Percentiles rank a stretch among this genome's conserved stretches.
These are phyloP conservation scores for Monascus purpureus DNA, from an alignment of 495 filamentous ascomycete genomes.

Conservation along the genomic window DNA sequence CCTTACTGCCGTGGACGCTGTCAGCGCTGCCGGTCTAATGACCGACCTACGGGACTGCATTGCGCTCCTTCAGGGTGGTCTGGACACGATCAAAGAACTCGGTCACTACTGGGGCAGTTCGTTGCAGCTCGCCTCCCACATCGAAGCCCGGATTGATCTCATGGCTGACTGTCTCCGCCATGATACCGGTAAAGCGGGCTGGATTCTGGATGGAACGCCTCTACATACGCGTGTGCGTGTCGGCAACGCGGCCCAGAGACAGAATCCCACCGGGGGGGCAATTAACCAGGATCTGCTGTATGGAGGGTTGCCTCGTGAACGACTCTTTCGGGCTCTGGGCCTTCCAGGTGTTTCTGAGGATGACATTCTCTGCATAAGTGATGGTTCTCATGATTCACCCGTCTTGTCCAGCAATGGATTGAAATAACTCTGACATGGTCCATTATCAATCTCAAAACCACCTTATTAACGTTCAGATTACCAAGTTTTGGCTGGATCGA, in stretches of 20 bases:
- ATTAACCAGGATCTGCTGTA: conserved; percentile 23
- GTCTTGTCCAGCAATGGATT: no score
- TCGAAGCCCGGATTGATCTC: conserved; percentile 16
- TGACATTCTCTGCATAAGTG: no score
- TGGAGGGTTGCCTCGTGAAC: conserved; percentile 17
- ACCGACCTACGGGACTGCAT: conserved; percentile 28
- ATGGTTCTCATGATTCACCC: no score
- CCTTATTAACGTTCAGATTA: no score
- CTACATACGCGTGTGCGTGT: conserved; percentile 20
- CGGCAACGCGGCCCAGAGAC: conserved; percentile 9
- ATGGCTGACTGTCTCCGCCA: conserved; percentile 13
- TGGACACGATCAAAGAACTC: conserved; percentile 23
- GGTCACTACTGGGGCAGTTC: conserved; percentile 20
- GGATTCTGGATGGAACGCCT: conserved; percentile 15
- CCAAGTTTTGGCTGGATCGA: no score
- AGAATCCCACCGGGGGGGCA: conserved; percentile 5
- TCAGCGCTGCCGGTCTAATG: conserved; percentile 23
- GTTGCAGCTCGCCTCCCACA: conserved; percentile 11
- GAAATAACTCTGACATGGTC: no score
- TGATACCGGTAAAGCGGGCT: conserved; percentile 14
- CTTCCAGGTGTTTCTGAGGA: no score
- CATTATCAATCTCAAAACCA: no score
- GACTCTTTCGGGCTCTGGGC: conserved; percentile 20
- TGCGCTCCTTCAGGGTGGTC: conserved; percentile 28
- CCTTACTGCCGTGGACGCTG: conserved; percentile 32